phyloP scores from a whole-genome alignment of 495 filamentous ascomycete genomes.

The Podospora australis region DNA sequence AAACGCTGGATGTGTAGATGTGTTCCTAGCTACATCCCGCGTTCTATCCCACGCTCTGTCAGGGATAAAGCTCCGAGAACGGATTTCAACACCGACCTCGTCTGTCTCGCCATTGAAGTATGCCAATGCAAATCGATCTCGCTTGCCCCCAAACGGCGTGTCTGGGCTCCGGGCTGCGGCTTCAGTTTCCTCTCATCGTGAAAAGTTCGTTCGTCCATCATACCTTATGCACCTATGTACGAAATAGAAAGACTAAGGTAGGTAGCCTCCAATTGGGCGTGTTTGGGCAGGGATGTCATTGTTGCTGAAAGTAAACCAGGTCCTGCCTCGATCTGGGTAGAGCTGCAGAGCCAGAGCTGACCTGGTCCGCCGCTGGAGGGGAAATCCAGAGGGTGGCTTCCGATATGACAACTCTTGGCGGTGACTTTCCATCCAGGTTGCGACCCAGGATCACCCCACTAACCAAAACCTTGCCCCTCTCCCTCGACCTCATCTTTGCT shows the following conservation, averaged over 20 bases:
- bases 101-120: constrained; percentile 3
- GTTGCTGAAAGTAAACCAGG: not conserved
- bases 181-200: not conserved
- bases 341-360: no score
- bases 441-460: constrained; percentile 26
- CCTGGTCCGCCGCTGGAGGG: no score
- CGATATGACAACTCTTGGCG: constrained; percentile 13
- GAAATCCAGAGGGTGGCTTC: not conserved
- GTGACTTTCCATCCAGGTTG: constrained; percentile 17
- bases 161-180: not conserved
- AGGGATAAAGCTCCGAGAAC: constrained; percentile 17
- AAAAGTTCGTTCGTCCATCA: no score
- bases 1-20: no score
- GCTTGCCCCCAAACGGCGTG: not conserved
- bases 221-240: no score
- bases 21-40: constrained; percentile 2
- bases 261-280: no score
- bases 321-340: constrained; percentile 5
- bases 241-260: no score
- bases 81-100: not conserved
- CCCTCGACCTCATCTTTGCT: constrained; percentile 13
- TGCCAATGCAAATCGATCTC: not conserved
- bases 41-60: constrained; percentile 1
- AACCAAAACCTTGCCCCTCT: constrained; percentile 25
- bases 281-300: constrained; percentile 9